Base-by-base conservation (phyloP, 2,329 filamentous ascomycete species). In the Neoarthrinium moseri region DNA sequence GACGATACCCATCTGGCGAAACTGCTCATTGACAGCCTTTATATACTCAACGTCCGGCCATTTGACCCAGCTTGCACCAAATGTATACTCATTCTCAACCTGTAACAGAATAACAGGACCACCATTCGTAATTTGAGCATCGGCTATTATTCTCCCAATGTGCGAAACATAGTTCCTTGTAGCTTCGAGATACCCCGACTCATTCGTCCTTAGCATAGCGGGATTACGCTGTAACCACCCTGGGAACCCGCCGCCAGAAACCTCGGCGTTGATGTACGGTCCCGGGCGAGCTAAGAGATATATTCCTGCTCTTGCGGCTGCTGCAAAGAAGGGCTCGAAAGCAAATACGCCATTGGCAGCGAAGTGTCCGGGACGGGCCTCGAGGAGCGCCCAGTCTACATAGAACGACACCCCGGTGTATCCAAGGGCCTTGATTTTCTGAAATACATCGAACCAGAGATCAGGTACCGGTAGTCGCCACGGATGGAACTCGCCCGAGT, bases 381-480 rank as follows among this genome's bases (percentile, higher is more conserved):
- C 89, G 0, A 90, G 64, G 3, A 92, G 69, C 3, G 85, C 86
- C 89, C 88, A 95, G 56, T 91, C 78, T 6, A 84, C 74, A 57
- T 92, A 92, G 63, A 91, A 90, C 0, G 86, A 90, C 1, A 91
- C 85, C 35, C 81, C 78, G 56, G 87, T 92, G 67, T 90, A 91
- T 0, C 89, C 89, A 2, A 91, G 67, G 0, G 87, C 84, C 64
- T 87, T 91, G 63, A 92, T 81, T 66, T 95, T 95, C 57, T 94
- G 84, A 55, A 95, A 86, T 2, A 92, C 61, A 53, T 92, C 89
- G 7, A 87, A 71, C 71, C 84, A 77, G 0, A 77, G 59, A 1
- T 64, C 67, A 1, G 73, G 70, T 0, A 75, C 72, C 0, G 74
- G 73, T 0, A 75, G 62, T 46, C 65, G 53, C 46, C 63, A 87